These are phyloP conservation scores for Protea cynaroides DNA, from an alignment of 164 flowering plant genomes.

Conservation along the genomic window DNA sequence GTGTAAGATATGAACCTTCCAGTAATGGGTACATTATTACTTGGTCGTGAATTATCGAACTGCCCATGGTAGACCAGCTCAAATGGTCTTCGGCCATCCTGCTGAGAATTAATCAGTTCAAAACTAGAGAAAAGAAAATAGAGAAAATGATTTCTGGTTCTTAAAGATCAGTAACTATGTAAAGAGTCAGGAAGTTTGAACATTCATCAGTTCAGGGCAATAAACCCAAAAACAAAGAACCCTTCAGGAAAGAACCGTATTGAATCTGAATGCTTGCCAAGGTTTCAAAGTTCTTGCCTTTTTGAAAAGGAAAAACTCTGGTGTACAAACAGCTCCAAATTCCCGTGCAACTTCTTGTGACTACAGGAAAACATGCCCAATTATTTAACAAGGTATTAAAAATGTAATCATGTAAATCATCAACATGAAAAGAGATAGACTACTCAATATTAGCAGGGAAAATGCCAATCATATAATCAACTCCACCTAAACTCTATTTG, in stretches of 20 bases:
- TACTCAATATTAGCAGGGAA: too few species aligned
- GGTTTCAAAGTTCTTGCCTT: conserved; percentile 39
- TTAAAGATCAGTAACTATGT: neutral
- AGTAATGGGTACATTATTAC: conserved; percentile 11
- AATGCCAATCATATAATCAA: too few species aligned
- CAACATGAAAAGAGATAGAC: neutral
- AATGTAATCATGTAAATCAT: neutral
- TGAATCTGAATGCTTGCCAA: neutral
- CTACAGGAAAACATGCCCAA: conserved; percentile 34
- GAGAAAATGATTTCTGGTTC: too few species aligned
- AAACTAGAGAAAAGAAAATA: neutral
- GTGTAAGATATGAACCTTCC: conserved; percentile 53
- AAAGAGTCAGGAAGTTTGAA: neutral
- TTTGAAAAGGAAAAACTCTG: conserved; percentile 81
- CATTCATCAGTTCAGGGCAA: neutral
- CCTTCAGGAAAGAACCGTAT: neutral
- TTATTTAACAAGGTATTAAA: neutral
- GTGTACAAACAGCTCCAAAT: conserved; percentile 87
- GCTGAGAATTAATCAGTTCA: conserved; percentile 14
- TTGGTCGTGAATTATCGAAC: too few species aligned
- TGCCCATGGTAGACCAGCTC: conserved; percentile 85
- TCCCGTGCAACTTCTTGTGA: conserved; percentile 83
- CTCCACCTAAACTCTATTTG: too few species aligned
- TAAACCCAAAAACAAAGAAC: neutral
- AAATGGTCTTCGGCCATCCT: conserved; percentile 93